Percentiles rank a stretch among this genome's conserved stretches.
phyloP scores from a whole-genome alignment of 2,329 filamentous ascomycete species.

The Herpotrichia juniperi region DNA sequence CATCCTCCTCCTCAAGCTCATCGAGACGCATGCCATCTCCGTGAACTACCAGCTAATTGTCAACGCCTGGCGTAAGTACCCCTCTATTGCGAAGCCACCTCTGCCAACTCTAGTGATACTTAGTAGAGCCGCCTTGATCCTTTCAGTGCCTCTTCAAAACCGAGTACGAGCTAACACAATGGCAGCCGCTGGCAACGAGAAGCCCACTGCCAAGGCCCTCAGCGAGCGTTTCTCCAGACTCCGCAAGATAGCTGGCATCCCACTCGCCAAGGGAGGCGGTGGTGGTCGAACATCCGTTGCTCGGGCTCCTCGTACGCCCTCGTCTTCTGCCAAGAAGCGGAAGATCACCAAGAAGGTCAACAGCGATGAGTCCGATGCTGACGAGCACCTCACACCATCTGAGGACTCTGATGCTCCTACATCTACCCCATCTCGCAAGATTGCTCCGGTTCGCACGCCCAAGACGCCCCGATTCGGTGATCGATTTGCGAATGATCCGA shows the following conservation, averaged over 20 bases:
- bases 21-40: slow-evolving; percentile 22
- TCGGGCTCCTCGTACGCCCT: slow-evolving; percentile 5
- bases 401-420: background rate
- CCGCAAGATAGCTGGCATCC: slow-evolving; percentile 8
- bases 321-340: slow-evolving; percentile 19
- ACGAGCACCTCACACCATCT: slow-evolving; percentile 9
- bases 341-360: slow-evolving; percentile 17
- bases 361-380: slow-evolving; percentile 19
- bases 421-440: background rate
- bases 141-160: background rate
- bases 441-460: background rate
- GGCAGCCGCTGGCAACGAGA: slow-evolving; percentile 12
- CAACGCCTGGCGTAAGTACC: slow-evolving; percentile 26
- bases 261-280: background rate
- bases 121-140: background rate
- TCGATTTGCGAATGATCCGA: background rate
- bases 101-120: background rate
- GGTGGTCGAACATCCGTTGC: background rate
- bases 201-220: slow-evolving; percentile 20
- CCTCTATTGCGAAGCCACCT: background rate
- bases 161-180: background rate
- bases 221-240: slow-evolving; percentile 24
- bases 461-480: background rate
- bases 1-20: slow-evolving; percentile 21
- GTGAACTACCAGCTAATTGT: slow-evolving; percentile 19